Base-by-base conservation (phyloP, 768 basidiomycete genomes). In the Amanita phalloides region DNA sequence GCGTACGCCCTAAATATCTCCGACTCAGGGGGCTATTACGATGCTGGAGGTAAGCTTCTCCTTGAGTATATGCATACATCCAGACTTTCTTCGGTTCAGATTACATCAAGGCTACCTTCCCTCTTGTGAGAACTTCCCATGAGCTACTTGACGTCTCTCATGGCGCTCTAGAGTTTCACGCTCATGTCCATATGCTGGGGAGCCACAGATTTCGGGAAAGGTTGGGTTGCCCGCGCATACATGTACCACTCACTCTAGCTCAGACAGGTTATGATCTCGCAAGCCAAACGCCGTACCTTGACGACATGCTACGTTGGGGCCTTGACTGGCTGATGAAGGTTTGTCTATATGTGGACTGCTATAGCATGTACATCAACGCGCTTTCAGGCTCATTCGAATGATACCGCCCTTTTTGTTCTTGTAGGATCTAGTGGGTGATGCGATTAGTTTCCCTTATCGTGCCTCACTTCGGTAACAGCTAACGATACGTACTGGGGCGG, bases 241-340 rank as follows among this genome's bases (percentile, higher is more conserved):
- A 32, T 49, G 47, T 44, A 13, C 33, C 20, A 30, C 51, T 50
- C 50, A 36, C 6, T 49, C 42, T 11, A 28, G 17, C 46, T 26
- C 38, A 28, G 45, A 13, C 48, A 85, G 87, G 86, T 13, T 96
- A 93, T 61, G 89, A 92, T 56, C 58, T 79, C 47, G 81, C 90
- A 48, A 87, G 89, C 49, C 92, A 95, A 67, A 90, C 91, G 0
- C 77, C 81, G 2, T 96, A 95, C 64, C 78, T 96, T n/a, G 94
- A 96, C 59, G 78, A 80, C 55, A 92, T 88, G 74, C 69, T 95
- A 48, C 80, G 92, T 54, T 95, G 90, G 89, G 85, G 91, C 23
- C 76, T 91, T 42, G 86, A 91, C 65, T 96, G 91, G 90, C 69
- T 94, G 47, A 90, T 94, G 48, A 90, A 89, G 72, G 91, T 84